These are phyloP conservation scores for Sporisorium reilianum DNA, from an alignment of 1,284 basidiomycete genomes.

Conservation along the genomic window DNA sequence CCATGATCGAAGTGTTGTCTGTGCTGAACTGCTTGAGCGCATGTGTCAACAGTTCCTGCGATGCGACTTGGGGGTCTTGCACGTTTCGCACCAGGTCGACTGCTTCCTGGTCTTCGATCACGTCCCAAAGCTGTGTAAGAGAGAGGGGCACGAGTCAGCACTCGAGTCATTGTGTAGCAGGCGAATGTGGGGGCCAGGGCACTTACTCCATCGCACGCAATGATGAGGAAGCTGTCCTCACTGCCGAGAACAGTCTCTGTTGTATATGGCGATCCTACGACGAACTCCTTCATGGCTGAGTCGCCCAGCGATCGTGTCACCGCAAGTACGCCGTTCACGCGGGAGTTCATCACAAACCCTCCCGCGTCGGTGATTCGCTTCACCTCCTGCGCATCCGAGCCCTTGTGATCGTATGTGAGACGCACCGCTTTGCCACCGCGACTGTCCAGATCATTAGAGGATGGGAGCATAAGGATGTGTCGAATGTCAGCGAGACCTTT, in stretches of 20 bases:
- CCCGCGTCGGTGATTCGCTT: constrained; percentile 97
- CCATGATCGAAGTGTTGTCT: constrained; percentile 76
- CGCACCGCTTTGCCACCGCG: constrained; percentile 90
- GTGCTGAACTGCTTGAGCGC: constrained; percentile 88
- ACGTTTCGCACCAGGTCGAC: constrained; percentile 84
- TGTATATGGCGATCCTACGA: constrained; percentile 96
- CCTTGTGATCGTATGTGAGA: constrained; percentile 98
- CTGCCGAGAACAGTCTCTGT: constrained; percentile 92
- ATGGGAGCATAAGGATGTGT: background rate
- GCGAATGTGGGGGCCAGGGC: background rate
- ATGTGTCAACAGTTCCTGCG: constrained; percentile 81
- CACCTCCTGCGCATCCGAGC: constrained; percentile 94
- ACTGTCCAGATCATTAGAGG: constrained; percentile 40
- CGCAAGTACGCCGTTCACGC: constrained; percentile 93
- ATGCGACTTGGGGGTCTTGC: constrained; percentile 85
- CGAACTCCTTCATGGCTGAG: constrained; percentile 99
- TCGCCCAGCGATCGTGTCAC: constrained; percentile 97
- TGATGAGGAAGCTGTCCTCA: constrained; percentile 92
- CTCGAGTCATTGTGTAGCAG: background rate
- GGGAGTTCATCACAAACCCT: constrained; percentile 97
- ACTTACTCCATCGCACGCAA: constrained; percentile 97
- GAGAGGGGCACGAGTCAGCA: background rate
- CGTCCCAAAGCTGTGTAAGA: constrained; percentile 89
- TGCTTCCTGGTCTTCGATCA: constrained; percentile 89
- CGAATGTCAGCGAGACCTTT: background rate